phyloP scores from a whole-genome alignment of 129 eudicot genomes.

The Helichrysum umbraculigerum region DNA sequence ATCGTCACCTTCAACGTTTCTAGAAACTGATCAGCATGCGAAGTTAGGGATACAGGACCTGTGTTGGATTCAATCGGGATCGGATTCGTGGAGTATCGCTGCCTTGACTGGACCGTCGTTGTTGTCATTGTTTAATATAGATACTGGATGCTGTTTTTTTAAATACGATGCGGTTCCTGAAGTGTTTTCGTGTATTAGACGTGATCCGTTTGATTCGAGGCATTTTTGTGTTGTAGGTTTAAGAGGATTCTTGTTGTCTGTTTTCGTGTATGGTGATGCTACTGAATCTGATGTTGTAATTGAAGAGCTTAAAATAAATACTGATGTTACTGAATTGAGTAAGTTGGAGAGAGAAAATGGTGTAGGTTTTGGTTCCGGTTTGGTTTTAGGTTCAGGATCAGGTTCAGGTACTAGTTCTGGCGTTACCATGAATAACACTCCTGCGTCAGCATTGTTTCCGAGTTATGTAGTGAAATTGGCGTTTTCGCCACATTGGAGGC shows the following conservation, averaged over 20 bases:
- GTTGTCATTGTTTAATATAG: conserved; percentile 50
- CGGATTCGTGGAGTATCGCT: conserved; percentile 75
- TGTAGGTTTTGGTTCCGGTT: conserved; percentile 7
- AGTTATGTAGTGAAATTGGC: conserved; percentile 58
- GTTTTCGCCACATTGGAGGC: conserved; percentile 88
- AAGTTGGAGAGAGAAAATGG: conserved; percentile 63
- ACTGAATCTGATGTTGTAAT: conserved; percentile 59
- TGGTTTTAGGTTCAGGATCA: not conserved
- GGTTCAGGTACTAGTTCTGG: not conserved
- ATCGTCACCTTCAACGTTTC: conserved; percentile 45
- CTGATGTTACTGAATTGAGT: conserved; percentile 58
- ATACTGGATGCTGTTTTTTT: conserved; percentile 71
- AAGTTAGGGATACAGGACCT: conserved; percentile 79
- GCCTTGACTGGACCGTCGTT: conserved; percentile 65
- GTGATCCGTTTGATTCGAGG: conserved; percentile 89
- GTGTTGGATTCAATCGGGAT: conserved; percentile 70
- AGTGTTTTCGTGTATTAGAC: conserved; percentile 54
- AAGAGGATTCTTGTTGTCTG: conserved; percentile 63
- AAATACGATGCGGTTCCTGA: conserved; percentile 79
- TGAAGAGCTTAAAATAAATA: conserved; percentile 53
- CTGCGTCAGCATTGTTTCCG: conserved; percentile 60
- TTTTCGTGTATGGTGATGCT: conserved; percentile 45
- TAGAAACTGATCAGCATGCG: conserved; percentile 39
- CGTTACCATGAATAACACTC: conserved; percentile 36
- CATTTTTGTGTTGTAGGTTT: conserved; percentile 69